Evolutionary conservation across 164 flowering plant genomes (phyloP), one percentile per base, ranked within the genome.

Genomic region (Paratinospora sagittata): DNA sequence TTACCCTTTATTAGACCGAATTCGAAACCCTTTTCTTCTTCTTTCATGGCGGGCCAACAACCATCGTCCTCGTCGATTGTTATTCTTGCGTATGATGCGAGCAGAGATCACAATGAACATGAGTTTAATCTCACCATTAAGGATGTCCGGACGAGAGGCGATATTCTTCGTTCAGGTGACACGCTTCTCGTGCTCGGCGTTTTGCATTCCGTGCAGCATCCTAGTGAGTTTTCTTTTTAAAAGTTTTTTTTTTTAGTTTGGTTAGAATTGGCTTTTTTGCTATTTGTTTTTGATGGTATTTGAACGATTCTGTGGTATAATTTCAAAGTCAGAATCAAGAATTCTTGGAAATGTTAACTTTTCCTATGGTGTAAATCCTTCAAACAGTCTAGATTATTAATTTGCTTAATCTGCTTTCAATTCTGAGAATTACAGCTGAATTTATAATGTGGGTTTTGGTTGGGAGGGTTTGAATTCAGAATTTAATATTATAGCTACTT

Each of bases 101-200:
- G 84, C 26, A 87, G 73, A 68, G 89, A 81, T 26, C 78, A 72
- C 52, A 73, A 26, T 16, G 75, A 75, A 1, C 62, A 81, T 9
- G 88, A 84, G 73, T 71, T 87, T 47, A 69, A 57, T 71, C 39
- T 72, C 37, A 74, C 77, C 6, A 36, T 87, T 19, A 41, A 69
- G 8, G 52, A 41, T 9, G 55, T 85, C 9, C 62, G 73, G 55
- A 9, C 45, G 69, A 69, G 78, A 26, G 86, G 87, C 34, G 86
- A 70, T 63, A 84, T 87, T 41, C 81, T 86, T 66, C 76, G 77
- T 6, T n/a, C 69, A 23, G 87, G 86, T 5, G 85, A 83, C 65
- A 83, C 79, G 30, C 80, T 87, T 70, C 21, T 84, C 26, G 82
- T 86, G 45, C 82, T 87, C 34, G 89, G 88, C 0, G 81, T 87